A percentile compares a stretch with the other conserved stretches of the same genome.
Conservation (phyloP, 192 early-diverging fungal species). For the Allomyces arbusculus region DNA sequence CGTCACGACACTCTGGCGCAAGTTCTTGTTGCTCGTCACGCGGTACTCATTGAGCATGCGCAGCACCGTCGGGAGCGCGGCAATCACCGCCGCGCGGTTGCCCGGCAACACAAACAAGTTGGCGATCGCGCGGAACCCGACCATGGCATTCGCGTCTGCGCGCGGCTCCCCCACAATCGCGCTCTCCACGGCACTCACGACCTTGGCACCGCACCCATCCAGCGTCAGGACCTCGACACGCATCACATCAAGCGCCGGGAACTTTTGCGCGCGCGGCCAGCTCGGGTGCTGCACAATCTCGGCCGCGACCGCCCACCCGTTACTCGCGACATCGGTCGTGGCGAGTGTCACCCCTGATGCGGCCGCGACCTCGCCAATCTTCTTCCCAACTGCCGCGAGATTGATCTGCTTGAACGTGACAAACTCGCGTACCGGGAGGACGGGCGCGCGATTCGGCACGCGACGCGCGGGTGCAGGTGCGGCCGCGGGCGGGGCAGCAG, state of each 20-base stretch:
- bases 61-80: conserved; percentile 12
- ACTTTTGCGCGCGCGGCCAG: conserved; percentile 2
- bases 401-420: conserved; percentile 53
- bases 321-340: conserved; percentile 3
- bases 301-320: conserved; percentile 7
- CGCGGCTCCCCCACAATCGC: conserved; percentile 10
- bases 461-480: too few species aligned
- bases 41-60: conserved; percentile 10
- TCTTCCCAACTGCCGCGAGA: conserved; percentile 43
- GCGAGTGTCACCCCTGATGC: conserved; percentile 16
- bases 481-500: too few species aligned
- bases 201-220: conserved; percentile 12
- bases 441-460: conserved; percentile 4
- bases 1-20: background rate
- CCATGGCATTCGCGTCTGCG: conserved; percentile 53
- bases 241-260: conserved; percentile 54
- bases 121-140: conserved; percentile 43
- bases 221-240: conserved; percentile 40
- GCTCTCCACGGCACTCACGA: conserved; percentile 15
- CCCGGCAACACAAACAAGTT: conserved; percentile 38
- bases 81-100: conserved; percentile 15
- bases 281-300: background rate
- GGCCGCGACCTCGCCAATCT: conserved; percentile 48
- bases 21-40: conserved; percentile 12
- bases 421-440: conserved; percentile 14